A percentile compares a stretch with the other conserved stretches of the same genome.
Evolutionary conservation across 2,329 filamentous ascomycete genomes (phyloP).

Genomic region (Phaeophleospora eucalypticola): DNA sequence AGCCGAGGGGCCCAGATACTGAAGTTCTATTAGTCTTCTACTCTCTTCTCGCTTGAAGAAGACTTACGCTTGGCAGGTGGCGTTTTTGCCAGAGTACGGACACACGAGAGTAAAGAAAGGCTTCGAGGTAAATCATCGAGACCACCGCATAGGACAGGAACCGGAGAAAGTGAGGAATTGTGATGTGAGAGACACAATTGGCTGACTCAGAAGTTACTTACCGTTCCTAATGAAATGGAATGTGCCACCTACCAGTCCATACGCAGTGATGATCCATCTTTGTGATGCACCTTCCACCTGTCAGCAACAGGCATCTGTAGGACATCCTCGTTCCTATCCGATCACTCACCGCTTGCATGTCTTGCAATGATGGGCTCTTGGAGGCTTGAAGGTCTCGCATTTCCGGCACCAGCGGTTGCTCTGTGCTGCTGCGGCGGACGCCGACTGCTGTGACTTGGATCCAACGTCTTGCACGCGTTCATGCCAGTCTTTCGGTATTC

Average conservation of each 20-base stretch:
- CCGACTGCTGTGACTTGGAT: slow-evolving; percentile 21
- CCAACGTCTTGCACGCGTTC: slow-evolving; percentile 18
- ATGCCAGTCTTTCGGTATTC: slow-evolving; percentile 46
- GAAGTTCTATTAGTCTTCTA: slow-evolving; percentile 2
- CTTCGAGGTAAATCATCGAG: slow-evolving; percentile 58
- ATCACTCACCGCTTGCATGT: slow-evolving; percentile 58
- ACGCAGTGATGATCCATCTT: slow-evolving; percentile 61
- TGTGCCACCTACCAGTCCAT: slow-evolving; percentile 57
- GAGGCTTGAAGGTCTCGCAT: slow-evolving; percentile 69
- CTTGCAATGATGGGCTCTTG: slow-evolving; percentile 76
- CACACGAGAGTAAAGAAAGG: slow-evolving; percentile 58
- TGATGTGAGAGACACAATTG: slow-evolving; percentile 79
- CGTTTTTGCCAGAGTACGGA: slow-evolving; percentile 60
- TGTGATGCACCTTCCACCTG: slow-evolving; percentile 24
- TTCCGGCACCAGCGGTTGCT: slow-evolving; percentile 66
- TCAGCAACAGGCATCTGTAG: not conserved
- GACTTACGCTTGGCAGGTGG: slow-evolving; percentile 60
- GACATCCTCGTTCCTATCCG: not conserved
- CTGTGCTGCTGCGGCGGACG: slow-evolving; percentile 23
- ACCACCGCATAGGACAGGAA: slow-evolving; percentile 68
- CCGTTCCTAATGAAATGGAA: slow-evolving; percentile 8
- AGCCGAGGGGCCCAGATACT: slow-evolving; percentile 67
- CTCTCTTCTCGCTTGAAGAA: not conserved
- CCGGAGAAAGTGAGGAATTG: slow-evolving; percentile 76
- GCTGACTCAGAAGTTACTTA: slow-evolving; percentile 32